Conservation (phyloP, 2,329 filamentous ascomycete species). For the Aphanocladium album region DNA sequence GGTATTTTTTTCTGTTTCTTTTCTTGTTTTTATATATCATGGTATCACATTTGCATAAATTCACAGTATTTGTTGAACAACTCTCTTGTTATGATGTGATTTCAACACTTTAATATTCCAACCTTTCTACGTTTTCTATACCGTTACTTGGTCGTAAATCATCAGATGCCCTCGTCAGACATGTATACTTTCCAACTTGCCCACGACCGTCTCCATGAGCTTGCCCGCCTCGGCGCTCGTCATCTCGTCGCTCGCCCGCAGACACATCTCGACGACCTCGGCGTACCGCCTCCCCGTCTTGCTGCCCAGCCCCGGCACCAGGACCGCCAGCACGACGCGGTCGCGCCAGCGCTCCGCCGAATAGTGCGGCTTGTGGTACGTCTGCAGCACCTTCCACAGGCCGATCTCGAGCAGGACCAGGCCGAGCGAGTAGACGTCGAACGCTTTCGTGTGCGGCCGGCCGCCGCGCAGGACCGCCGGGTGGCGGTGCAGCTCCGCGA, state of each 20-base stretch:
- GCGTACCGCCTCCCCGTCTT: constrained; percentile 37
- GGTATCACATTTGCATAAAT: constrained; percentile 16
- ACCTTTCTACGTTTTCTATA: too few relatives aligned
- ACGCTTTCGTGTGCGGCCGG: constrained; percentile 41
- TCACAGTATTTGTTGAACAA: constrained; percentile 7
- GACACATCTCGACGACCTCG: constrained; percentile 37
- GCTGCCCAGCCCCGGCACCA: constrained; percentile 36
- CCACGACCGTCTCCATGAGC: constrained; percentile 39
- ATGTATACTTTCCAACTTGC: constrained; percentile 34
- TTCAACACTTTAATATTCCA: too few relatives aligned
- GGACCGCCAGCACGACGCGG: constrained; percentile 33
- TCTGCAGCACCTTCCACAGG: constrained; percentile 40
- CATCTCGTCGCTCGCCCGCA: constrained; percentile 33
- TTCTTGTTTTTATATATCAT: constrained; percentile 13
- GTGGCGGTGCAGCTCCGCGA: constrained; percentile 42
- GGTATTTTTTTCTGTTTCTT: background rate
- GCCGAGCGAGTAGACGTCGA: constrained; percentile 50
- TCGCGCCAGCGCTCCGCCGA: constrained; percentile 38
- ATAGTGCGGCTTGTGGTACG: constrained; percentile 38
- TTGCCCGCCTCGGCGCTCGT: constrained; percentile 31
- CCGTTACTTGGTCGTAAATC: too few relatives aligned
- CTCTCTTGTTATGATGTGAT: background rate
- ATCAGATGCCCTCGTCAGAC: too few relatives aligned
- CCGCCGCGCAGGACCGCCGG: constrained; percentile 36
- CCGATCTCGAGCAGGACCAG: constrained; percentile 47